These are phyloP conservation scores for Arabidopsis thaliana DNA, from an alignment of 345 rosid species.

Conservation along the genomic window TAIR10.1 NC_003076.8:25313001-25313500, in stretches of 20 bases:
- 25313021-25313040: not conserved
- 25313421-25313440: too few relatives aligned
- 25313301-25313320: not conserved
- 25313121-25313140: constrained; percentile 38
- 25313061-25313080: constrained; percentile 17
- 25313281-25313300: not conserved
- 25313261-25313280: not conserved
- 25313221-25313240: not conserved
- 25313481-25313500: constrained; percentile 12
- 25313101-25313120: constrained; percentile 43
- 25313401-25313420: too few relatives aligned
- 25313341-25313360: too few relatives aligned
- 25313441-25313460: constrained; percentile 15
- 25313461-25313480: constrained; percentile 5
- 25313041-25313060: not conserved
- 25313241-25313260: not conserved
- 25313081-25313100: constrained; percentile 22
- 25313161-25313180: constrained; percentile 15
- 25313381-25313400: not conserved
- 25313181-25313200: not conserved
- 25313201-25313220: constrained; percentile 2
- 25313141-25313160: constrained; percentile 23
- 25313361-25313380: too few relatives aligned
- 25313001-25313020: not conserved
- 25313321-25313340: too few relatives aligned